Conservation (phyloP, 2,329 filamentous ascomycete genomes). For the Fusarium zealandicum region DNA sequence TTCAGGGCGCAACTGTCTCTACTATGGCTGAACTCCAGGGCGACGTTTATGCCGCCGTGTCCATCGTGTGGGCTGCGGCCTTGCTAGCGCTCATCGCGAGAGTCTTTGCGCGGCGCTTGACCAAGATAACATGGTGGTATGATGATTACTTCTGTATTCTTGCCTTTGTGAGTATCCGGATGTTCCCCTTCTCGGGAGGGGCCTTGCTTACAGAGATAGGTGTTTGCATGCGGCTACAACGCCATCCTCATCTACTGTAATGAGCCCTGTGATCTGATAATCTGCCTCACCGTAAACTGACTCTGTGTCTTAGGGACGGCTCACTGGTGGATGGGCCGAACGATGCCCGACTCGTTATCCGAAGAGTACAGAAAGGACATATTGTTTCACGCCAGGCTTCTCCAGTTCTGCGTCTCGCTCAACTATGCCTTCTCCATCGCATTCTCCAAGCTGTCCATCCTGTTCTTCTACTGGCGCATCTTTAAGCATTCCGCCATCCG, state of each 20-base stretch:
- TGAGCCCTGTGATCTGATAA: fast-evolving
- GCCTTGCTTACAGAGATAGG: conserved; percentile 13
- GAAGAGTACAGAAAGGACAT: conserved; percentile 23
- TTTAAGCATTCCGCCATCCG: conserved; percentile 41
- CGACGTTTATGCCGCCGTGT: conserved; percentile 26
- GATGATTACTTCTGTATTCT: conserved; percentile 36
- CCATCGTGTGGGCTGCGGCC: conserved; percentile 34
- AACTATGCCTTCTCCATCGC: conserved; percentile 42
- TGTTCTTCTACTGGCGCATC: conserved; percentile 44
- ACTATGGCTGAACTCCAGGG: conserved; percentile 29
- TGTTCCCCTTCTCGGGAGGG: fast-evolving
- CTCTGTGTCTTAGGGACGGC: conserved; percentile 19
- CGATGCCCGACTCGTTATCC: conserved; percentile 16
- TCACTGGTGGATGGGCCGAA: conserved; percentile 28
- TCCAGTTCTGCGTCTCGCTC: conserved; percentile 28
- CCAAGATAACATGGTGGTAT: conserved; percentile 37
- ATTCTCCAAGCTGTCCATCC: conserved; percentile 40
- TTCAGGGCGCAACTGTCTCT: conserved; percentile 2
- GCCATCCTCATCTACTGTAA: conserved; percentile 31
- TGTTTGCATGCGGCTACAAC: conserved; percentile 30
- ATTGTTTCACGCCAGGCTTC: conserved; percentile 16
- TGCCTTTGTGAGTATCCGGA: conserved; percentile 33
- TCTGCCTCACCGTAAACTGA: conserved; percentile 2
- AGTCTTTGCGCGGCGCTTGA: conserved; percentile 34
- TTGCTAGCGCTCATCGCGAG: conserved; percentile 30